Evolutionary conservation across 2,329 filamentous ascomycete species (phyloP).

Genomic region (Aspergillus sp.): DNA sequence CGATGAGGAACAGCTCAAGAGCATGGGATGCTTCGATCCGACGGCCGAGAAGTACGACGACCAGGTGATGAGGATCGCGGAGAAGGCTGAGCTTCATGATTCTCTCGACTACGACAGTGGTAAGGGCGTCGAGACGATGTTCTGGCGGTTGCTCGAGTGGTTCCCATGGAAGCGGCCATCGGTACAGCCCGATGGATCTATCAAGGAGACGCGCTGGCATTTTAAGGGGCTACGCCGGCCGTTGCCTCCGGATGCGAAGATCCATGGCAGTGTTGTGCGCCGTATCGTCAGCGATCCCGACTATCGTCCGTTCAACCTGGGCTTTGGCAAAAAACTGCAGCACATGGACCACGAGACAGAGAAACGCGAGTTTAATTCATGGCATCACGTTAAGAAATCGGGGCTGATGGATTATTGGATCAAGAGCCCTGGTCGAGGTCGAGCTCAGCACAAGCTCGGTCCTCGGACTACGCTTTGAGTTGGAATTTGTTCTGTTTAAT

Average conservation of each 20-base stretch:
- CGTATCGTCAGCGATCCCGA: conserved; percentile 10
- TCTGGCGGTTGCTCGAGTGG: conserved; percentile 19
- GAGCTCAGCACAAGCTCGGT: too few species aligned
- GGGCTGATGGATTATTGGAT: conserved; percentile 4
- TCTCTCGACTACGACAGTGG: conserved; percentile 17
- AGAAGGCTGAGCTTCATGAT: conserved; percentile 14
- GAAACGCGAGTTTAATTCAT: conserved; percentile 6
- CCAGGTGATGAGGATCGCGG: conserved; percentile 8
- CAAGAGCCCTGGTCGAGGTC: background rate
- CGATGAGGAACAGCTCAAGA: conserved; percentile 41
- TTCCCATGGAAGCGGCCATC: conserved; percentile 15
- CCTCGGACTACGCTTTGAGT: too few species aligned
- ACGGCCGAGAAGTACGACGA: background rate
- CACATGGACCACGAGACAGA: conserved; percentile 1
- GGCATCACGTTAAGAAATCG: conserved; percentile 5
- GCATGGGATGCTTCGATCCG: conserved; percentile 18
- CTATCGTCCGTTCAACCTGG: conserved; percentile 20
- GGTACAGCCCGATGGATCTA: conserved; percentile 12
- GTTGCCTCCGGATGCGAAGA: conserved; percentile 10
- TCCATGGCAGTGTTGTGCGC: conserved; percentile 16
- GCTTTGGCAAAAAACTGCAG: conserved; percentile 10
- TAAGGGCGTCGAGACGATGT: conserved; percentile 12
- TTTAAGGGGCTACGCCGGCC: conserved; percentile 12
- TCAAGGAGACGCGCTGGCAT: conserved; percentile 16
- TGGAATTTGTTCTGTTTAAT: too few species aligned